Base-by-base conservation (phyloP, 2,329 filamentous ascomycete genomes). In the Balansia obtecta region DNA sequence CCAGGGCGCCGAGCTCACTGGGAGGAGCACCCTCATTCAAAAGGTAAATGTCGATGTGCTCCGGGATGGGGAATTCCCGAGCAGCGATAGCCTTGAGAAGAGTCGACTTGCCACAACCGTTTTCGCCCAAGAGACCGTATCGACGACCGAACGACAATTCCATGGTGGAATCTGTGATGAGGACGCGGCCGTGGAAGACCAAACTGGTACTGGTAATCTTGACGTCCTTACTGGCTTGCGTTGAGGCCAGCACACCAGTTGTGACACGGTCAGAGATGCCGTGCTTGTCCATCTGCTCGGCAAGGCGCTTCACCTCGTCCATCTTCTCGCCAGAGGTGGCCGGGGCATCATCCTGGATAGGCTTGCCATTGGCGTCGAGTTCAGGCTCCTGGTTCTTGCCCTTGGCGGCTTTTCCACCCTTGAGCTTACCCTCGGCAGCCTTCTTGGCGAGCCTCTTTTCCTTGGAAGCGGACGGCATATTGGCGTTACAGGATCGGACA, bases 61-160 rank as follows among this genome's bases (percentile, higher is more conserved):
- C 86, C 54, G 93, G 94, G 65, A 98, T 87, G 56, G 93, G 94
- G 68, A 83, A 98, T 71, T 98, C 94, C 72, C 93, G 86, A 64
- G 83, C 84, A 61, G 86, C 85, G 66, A 98, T 95, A 58, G 93
- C 82, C 76, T 96, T 97, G 66, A 98, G 80, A 34, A 98, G 72
- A n/a, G 93, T 98, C 57, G 87, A 94, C 79, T 98, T 98, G 69
- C 93, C 93, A 71, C 93, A 98, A 58, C 93, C 93, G 85, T 98
- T 98, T 80, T 98, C 93, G 64, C 93, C 93, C 57, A 98, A 75
- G 52, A 98, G 77, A 68, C 93, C 93, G 68, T 98, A 98, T 63
- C 93, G 83, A 63, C 90, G 86, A 58, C 86, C 89, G 67, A 88
- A 93, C 67, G 86, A 91, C 63, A 98, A 79, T 71, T 98, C 94